A percentile compares a stretch with the other conserved stretches of the same genome.
These are phyloP conservation scores for Thinopyrum elongatum DNA, from an alignment of 176 grass and related monocot genomes.

Conservation along the genomic window DNA sequence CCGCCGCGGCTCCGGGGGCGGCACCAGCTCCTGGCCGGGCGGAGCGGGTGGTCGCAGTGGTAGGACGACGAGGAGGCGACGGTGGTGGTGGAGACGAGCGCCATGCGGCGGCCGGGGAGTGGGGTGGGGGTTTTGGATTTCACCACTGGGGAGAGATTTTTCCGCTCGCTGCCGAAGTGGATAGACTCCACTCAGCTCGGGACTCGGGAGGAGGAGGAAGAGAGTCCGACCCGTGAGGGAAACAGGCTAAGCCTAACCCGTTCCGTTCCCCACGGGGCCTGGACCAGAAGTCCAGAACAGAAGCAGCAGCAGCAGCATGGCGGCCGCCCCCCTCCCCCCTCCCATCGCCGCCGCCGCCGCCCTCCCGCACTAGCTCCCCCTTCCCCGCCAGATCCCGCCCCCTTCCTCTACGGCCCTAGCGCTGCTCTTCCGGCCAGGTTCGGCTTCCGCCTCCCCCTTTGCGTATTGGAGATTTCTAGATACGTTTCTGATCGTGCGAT, in stretches of 20 bases:
- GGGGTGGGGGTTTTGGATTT: slow-evolving; percentile 37
- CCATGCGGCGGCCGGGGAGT: slow-evolving; percentile 6
- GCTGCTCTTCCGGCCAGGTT: not conserved
- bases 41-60: slow-evolving; percentile 40
- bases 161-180: slow-evolving; percentile 31
- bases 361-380: not conserved
- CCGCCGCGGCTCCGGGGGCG: slow-evolving; percentile 25
- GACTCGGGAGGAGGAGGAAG: not conserved
- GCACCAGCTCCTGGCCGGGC: slow-evolving; percentile 18
- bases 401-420: no score
- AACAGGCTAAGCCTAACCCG: not conserved
- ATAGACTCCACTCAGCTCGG: slow-evolving; percentile 18
- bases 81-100: slow-evolving; percentile 41
- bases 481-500: not conserved
- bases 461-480: not conserved
- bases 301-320: not conserved
- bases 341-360: not conserved
- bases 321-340: not conserved
- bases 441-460: not conserved
- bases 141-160: slow-evolving; percentile 37
- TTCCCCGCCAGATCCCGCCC: not conserved
- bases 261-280: not conserved
- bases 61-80: slow-evolving; percentile 46
- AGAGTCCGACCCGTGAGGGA: not conserved
- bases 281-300: not conserved